Conservation (phyloP, 192 early-diverging fungal genomes). For the Entomortierella beljakovae region DNA sequence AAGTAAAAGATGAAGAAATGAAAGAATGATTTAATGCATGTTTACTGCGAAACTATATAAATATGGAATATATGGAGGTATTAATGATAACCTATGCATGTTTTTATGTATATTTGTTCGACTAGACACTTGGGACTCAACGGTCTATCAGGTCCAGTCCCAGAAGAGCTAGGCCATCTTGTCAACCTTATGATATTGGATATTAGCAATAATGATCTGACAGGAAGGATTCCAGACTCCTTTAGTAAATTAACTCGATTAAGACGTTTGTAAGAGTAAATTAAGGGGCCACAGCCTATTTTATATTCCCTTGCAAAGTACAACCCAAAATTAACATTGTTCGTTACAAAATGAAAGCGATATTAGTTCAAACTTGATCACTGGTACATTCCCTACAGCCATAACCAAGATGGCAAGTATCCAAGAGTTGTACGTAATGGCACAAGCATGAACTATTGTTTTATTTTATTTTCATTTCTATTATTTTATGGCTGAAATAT, state of each 20-base stretch:
- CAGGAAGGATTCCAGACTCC: conserved; percentile 31
- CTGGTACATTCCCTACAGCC: conserved; percentile 19
- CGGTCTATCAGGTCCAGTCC: conserved; percentile 25
- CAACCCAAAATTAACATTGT: too few relatives aligned
- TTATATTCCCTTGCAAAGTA: too few relatives aligned
- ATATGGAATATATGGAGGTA: too few relatives aligned
- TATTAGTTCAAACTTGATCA: conserved; percentile 36
- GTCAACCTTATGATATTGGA: conserved; percentile 32
- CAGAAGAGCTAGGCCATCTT: conserved; percentile 8
- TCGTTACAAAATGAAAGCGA: conserved; percentile 4
- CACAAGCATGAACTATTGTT: neutral
- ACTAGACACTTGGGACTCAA: conserved; percentile 36
- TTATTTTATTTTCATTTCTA: too few relatives aligned
- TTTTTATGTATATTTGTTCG: neutral
- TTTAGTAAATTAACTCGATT: conserved; percentile 22
- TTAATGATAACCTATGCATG: neutral
- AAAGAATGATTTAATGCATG: too few relatives aligned
- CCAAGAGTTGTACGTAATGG: conserved; percentile 25
- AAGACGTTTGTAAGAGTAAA: conserved; percentile 23
- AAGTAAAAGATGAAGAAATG: neutral
- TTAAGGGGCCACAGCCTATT: too few relatives aligned
- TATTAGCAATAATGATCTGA: conserved; percentile 36
- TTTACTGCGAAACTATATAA: too few relatives aligned
- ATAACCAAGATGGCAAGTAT: conserved; percentile 31
- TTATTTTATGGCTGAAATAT: too few relatives aligned